These are phyloP conservation scores for Curvularia sp. DNA, from an alignment of 2,329 filamentous ascomycete species.

Conservation along the genomic window DNA sequence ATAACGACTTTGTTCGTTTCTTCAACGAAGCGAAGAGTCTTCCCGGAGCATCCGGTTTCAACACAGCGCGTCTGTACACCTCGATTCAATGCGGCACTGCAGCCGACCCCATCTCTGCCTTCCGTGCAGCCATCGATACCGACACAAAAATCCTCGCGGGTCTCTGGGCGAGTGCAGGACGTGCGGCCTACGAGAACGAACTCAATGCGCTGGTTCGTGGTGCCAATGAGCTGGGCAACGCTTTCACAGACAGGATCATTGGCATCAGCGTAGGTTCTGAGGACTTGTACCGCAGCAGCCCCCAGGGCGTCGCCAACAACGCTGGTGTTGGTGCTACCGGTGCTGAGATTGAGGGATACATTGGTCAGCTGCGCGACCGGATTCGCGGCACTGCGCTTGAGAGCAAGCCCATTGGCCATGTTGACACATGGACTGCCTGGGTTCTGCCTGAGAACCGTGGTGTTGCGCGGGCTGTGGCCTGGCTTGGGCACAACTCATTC, in stretches of 20 bases:
- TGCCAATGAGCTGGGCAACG: slow-evolving; percentile 70
- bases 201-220: slow-evolving; percentile 73
- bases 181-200: slow-evolving; percentile 71
- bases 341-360: slow-evolving; percentile 69
- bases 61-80: slow-evolving; percentile 73
- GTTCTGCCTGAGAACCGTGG: slow-evolving; percentile 73
- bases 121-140: slow-evolving; percentile 78
- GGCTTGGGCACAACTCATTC: slow-evolving; percentile 83
- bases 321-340: slow-evolving; percentile 70
- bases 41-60: slow-evolving; percentile 70
- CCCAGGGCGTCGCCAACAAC: slow-evolving; percentile 67
- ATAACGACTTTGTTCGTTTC: slow-evolving; percentile 72
- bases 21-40: slow-evolving; percentile 71
- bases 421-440: slow-evolving; percentile 40
- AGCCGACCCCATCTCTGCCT: slow-evolving; percentile 50
- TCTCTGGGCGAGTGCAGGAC: slow-evolving; percentile 78
- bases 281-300: slow-evolving; percentile 69
- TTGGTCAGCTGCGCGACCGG: slow-evolving; percentile 69
- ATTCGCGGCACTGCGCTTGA: slow-evolving; percentile 69
- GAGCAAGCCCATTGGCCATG: slow-evolving; percentile 71
- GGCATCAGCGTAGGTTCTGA: slow-evolving; percentile 87
- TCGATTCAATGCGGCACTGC: slow-evolving; percentile 72
- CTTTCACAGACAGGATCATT: slow-evolving; percentile 70
- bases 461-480: slow-evolving; percentile 74
- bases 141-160: slow-evolving; percentile 80